phyloP scores from a whole-genome alignment of 768 basidiomycete species.

The Coprinopsis strossmayeri region DNA sequence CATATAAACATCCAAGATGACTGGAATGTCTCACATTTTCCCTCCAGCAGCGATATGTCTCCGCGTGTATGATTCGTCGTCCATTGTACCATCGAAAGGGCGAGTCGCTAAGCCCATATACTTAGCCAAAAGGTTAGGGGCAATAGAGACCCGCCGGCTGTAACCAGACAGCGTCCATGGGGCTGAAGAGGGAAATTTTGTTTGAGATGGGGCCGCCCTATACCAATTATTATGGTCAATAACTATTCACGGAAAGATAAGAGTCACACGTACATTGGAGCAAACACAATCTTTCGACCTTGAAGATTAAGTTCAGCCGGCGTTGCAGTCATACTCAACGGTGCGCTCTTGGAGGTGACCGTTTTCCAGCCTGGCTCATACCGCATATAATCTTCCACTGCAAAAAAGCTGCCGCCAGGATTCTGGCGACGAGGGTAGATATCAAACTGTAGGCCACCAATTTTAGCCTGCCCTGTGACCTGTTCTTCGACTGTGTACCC shows the following conservation, averaged over 20 bases:
- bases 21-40: conserved; percentile 8
- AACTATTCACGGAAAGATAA: too few relatives aligned
- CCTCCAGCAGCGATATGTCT: conserved; percentile 8
- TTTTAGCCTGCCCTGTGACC: conserved; percentile 10
- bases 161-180: background rate
- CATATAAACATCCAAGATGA: background rate
- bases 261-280: too few relatives aligned
- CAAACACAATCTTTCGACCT: too few relatives aligned
- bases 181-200: background rate
- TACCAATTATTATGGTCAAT: too few relatives aligned
- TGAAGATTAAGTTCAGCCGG: too few relatives aligned
- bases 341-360: background rate
- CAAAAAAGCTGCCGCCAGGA: background rate
- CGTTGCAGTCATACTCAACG: too few relatives aligned
- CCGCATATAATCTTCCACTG: background rate
- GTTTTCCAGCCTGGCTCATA: background rate
- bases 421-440: conserved; percentile 10
- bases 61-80: too few relatives aligned
- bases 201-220: background rate
- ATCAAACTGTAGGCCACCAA: conserved; percentile 16
- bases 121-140: background rate
- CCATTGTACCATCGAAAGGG: too few relatives aligned
- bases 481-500: conserved; percentile 16
- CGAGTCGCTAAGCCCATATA: too few relatives aligned
- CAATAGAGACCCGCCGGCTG: background rate